Evolutionary conservation across 2,329 filamentous ascomycete species (phyloP), one percentile per base, ranked within the genome.

Genomic region (Sphaerulina musiva): DNA sequence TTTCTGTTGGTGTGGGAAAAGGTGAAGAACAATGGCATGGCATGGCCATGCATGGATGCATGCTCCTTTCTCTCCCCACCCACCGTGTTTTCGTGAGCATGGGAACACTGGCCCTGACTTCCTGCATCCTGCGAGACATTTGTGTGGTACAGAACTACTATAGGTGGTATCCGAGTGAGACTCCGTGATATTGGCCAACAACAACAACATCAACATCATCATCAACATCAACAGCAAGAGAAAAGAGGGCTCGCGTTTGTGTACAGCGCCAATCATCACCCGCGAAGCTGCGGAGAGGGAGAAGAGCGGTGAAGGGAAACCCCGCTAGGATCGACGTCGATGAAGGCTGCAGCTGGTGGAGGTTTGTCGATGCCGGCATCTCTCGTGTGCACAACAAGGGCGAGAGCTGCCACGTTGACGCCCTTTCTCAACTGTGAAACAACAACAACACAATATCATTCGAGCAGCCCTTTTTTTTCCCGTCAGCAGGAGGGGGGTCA

Each of bases 181-280:
- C 54, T 48, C 46, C 12, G 48, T 34, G 51, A 55, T 57, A 54
- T 57, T 52, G 58, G 36, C 26, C 29, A 46, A 51, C 26, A 46
- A 51, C 20, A 20, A 20, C 20, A 20, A 20, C 20, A 20, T 3
- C 20, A 20, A 20, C 20, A 20, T 3, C 3, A 20, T 3, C 20
- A 2, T 3, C 20, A 20, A 20, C 20, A 20, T 3, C 20, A 20
- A 20, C 20, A 20, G 20, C 20, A 20, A 20, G 20, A 20, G 20
- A 20, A 20, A 2, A 20, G 36, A 36, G 38, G 43, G 46, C n/a
- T 34, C 46, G 54, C 58, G 58, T 60, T 59, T 59, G 54, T 53
- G 46, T 20, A n/a, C 31, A 36, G 46, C 41, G 31, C 59, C 57
- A 61, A 61, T 61, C 57, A 61, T 61, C 57, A 61, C 42, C 36